A percentile compares a stretch with the other conserved stretches of the same genome.
Evolutionary conservation across 2,329 filamentous ascomycete genomes (phyloP).

Genomic region (Pseudocercospora macadamiae): DNA sequence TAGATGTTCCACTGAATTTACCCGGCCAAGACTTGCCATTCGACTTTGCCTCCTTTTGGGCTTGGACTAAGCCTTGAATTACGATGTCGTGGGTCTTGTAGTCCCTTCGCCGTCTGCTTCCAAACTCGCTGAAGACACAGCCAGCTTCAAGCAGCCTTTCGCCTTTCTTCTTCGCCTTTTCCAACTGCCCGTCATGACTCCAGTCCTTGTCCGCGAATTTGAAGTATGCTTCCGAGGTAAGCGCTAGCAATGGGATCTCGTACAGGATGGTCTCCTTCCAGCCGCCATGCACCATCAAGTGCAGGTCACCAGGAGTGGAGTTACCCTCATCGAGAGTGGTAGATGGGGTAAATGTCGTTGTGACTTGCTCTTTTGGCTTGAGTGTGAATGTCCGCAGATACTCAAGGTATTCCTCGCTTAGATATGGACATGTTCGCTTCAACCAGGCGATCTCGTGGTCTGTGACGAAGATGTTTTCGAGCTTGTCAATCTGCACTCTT

Average conservation of each 20-base stretch:
- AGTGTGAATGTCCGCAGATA: conserved; percentile 84
- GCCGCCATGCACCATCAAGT: conserved; percentile 75
- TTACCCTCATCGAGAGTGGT: conserved; percentile 65
- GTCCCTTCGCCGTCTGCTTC: conserved; percentile 82
- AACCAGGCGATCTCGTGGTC: conserved; percentile 81
- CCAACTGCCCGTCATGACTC: conserved; percentile 83
- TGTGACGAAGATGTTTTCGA: conserved; percentile 78
- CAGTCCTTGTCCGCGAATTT: conserved; percentile 94
- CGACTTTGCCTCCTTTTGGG: conserved; percentile 69
- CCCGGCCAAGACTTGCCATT: conserved; percentile 63
- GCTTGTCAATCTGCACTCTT: conserved; percentile 77
- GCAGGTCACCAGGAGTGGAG: conserved; percentile 66
- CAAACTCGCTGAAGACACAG: conserved; percentile 92
- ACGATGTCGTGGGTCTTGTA: conserved; percentile 95
- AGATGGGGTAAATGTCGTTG: conserved; percentile 64
- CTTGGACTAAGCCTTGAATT: conserved; percentile 79
- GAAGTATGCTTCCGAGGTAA: conserved; percentile 97
- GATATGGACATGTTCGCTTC: conserved; percentile 75
- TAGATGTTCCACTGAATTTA: conserved; percentile 85
- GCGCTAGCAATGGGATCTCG: conserved; percentile 88
- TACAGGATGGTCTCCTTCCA: conserved; percentile 98
- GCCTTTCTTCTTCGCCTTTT: conserved; percentile 82
- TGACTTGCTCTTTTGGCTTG: conserved; percentile 77
- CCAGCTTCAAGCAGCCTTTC: conserved; percentile 75
- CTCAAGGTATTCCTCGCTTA: conserved; percentile 74